Conservation (phyloP, 352 stramenopile genomes). For the Phytophthora uliginosa region DNA sequence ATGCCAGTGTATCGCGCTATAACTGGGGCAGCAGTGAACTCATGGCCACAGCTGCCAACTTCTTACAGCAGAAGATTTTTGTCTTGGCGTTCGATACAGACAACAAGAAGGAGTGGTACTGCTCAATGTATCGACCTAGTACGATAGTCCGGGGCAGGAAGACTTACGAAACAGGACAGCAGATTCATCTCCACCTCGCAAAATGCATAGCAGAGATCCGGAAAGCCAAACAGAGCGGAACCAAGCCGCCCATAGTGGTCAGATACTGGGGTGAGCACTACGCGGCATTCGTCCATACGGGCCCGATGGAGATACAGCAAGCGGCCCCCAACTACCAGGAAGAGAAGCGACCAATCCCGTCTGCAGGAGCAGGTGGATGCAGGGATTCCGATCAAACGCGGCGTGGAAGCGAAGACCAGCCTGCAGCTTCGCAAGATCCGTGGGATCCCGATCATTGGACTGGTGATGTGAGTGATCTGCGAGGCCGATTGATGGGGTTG, state of each 20-base stretch:
- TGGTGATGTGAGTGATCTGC: no score
- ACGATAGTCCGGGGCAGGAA: not conserved
- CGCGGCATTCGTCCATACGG: not conserved
- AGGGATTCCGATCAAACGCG: no score
- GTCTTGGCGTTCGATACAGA: not conserved
- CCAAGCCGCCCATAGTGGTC: not conserved
- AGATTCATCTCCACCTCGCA: not conserved
- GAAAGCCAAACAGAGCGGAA: not conserved
- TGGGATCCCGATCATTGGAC: no score
- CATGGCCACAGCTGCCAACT: not conserved
- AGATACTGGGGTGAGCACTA: conserved; percentile 1
- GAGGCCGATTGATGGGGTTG: no score
- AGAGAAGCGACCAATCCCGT: no score
- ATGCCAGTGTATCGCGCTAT: not conserved
- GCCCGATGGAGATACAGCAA: no score
- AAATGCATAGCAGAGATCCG: not conserved
- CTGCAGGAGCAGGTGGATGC: no score
- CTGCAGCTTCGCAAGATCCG: no score
- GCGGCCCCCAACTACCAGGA: no score
- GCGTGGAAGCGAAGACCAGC: no score
- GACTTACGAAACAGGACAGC: not conserved
- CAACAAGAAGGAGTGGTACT: not conserved
- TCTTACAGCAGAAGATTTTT: not conserved
- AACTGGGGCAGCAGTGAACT: conserved; percentile 6
- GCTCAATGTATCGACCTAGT: not conserved